Percentiles rank a stretch among this genome's conserved stretches.
Conservation (phyloP, 163 green algal species). For the Coccomyxa subellipsoidea region DNA sequence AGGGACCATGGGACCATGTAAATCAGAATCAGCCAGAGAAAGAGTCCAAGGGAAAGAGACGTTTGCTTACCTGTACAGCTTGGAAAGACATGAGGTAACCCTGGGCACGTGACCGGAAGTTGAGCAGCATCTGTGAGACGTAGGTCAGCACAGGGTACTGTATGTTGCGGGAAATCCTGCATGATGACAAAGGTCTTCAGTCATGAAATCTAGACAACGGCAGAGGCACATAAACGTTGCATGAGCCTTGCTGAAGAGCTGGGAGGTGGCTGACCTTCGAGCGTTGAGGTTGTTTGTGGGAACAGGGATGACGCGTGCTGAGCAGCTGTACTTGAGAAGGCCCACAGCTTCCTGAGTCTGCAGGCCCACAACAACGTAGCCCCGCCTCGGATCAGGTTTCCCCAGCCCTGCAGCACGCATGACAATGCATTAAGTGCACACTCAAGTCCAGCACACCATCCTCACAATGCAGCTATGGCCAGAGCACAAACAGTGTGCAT, state of each 20-base stretch:
- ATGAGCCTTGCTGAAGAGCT: too few species aligned
- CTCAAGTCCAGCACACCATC: neutral
- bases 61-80: neutral
- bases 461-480: too few species aligned
- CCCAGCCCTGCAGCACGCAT: constrained; percentile 18
- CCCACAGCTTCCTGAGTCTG: constrained; percentile 12
- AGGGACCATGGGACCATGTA: too few species aligned
- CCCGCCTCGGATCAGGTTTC: constrained; percentile 18
- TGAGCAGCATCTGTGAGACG: constrained; percentile 26
- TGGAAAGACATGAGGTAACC: constrained; percentile 21
- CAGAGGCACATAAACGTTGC: too few species aligned
- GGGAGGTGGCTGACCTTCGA: constrained; percentile 12
- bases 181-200: neutral
- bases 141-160: constrained; percentile 23
- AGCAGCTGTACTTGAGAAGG: constrained; percentile 29
- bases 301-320: constrained; percentile 18
- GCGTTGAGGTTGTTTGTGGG: constrained; percentile 27
- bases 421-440: neutral
- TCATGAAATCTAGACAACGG: too few species aligned
- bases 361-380: constrained; percentile 30
- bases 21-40: too few species aligned
- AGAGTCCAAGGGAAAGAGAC: neutral
- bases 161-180: constrained; percentile 30
- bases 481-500: too few species aligned
- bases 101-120: constrained; percentile 29